These are phyloP conservation scores for Ophiosphaerella narmari DNA, from an alignment of 2,329 filamentous ascomycete genomes.

Conservation along the genomic window DNA sequence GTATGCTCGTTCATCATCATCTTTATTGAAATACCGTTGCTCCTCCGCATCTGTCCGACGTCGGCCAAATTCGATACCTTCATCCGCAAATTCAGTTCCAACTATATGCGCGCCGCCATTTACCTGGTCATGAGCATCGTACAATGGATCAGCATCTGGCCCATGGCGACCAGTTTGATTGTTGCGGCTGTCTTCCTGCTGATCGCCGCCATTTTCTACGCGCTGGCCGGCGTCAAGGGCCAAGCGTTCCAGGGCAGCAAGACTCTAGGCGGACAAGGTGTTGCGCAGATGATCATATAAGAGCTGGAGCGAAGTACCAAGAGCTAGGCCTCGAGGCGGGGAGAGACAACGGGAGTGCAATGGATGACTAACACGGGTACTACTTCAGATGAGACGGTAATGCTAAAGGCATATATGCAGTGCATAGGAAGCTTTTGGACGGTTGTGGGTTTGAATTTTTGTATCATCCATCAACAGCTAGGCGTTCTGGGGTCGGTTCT, in stretches of 20 bases:
- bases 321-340: neutral
- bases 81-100: constrained; percentile 91
- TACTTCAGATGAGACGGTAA: neutral
- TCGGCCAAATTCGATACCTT: constrained; percentile 85
- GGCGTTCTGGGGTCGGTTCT: constrained; percentile 31
- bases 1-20: constrained; percentile 55
- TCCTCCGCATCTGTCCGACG: constrained; percentile 96
- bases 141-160: constrained; percentile 81
- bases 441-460: constrained; percentile 14
- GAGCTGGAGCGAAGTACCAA: neutral
- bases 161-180: constrained; percentile 71
- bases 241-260: constrained; percentile 92
- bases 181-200: constrained; percentile 82
- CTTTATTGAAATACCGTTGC: constrained; percentile 78
- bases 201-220: constrained; percentile 79
- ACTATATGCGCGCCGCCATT: constrained; percentile 92
- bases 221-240: constrained; percentile 76
- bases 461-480: constrained; percentile 35
- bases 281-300: constrained; percentile 94
- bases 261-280: constrained; percentile 89
- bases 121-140: constrained; percentile 80
- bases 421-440: constrained; percentile 3
- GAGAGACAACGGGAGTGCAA: constrained; percentile 3
- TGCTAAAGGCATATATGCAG: neutral
- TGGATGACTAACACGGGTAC: no score